Percentiles rank a stretch among this genome's conserved stretches.
Evolutionary conservation across 495 filamentous ascomycete genomes (phyloP).

Genomic region (Hyaloscypha bicolor): DNA sequence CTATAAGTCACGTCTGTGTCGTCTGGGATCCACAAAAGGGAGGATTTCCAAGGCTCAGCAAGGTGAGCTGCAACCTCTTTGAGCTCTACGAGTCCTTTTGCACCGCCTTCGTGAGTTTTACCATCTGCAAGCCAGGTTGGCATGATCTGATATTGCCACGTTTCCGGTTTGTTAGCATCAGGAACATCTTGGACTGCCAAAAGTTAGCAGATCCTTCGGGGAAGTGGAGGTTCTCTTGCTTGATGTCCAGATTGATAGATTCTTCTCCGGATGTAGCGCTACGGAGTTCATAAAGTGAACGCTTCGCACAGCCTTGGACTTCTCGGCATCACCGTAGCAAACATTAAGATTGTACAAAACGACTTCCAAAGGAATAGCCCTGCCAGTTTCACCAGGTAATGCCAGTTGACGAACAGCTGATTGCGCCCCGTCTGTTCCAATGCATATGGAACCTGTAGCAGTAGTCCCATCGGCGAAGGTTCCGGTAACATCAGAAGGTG

Average conservation of each 20-base stretch:
- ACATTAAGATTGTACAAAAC: conserved; percentile 5
- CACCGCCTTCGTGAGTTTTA: background rate
- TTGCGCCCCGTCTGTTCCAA: conserved; percentile 1
- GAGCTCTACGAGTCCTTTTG: background rate
- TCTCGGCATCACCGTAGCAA: conserved; percentile 3
- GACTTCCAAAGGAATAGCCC: conserved; percentile 3
- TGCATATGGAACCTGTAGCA: conserved; percentile 1
- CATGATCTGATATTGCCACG: conserved; percentile 6
- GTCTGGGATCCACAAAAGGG: background rate
- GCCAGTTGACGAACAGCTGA: conserved; percentile 3
- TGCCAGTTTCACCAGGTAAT: background rate
- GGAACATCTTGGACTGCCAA: background rate
- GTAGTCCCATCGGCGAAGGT: background rate
- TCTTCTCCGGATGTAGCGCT: conserved; percentile 2
- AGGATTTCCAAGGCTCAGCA: conserved; percentile 5
- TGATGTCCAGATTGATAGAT: conserved; percentile 7
- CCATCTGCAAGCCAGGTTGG: conserved; percentile 5
- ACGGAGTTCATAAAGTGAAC: conserved; percentile 8
- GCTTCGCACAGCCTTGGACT: background rate
- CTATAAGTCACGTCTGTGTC: background rate
- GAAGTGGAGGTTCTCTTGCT: background rate
- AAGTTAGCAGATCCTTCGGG: background rate
- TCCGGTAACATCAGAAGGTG: background rate
- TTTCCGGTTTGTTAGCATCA: background rate
- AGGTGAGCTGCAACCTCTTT: background rate